Evolutionary conservation across 306 rosid genomes (phyloP).

Genomic region (Sindora glabra): DNA sequence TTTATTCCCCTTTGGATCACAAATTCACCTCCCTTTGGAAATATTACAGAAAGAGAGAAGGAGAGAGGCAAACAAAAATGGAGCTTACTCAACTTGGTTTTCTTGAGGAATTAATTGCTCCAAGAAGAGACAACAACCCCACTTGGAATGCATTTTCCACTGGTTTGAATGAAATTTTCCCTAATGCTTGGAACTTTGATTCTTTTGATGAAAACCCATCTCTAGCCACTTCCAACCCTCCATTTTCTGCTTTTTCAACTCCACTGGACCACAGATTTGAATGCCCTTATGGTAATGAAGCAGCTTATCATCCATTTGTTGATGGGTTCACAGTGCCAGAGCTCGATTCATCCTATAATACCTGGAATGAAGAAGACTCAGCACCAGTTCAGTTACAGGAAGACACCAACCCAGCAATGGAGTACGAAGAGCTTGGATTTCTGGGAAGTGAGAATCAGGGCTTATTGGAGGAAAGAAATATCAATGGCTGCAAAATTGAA

Average conservation of each 20-base stretch:
- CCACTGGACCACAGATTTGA: constrained; percentile 56
- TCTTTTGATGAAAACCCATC: constrained; percentile 52
- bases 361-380: constrained; percentile 29
- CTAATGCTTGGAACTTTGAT: constrained; percentile 56
- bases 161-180: constrained; percentile 50
- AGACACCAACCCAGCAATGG: constrained; percentile 48
- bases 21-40: background rate
- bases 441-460: constrained; percentile 41
- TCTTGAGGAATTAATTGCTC: constrained; percentile 73
- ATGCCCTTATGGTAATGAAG: constrained; percentile 35
- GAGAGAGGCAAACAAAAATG: constrained; percentile 37
- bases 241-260: constrained; percentile 46
- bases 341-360: constrained; percentile 40
- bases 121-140: constrained; percentile 77
- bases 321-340: constrained; percentile 57
- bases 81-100: constrained; percentile 82
- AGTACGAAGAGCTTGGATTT: constrained; percentile 60
- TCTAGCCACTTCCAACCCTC: constrained; percentile 37
- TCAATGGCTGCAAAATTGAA: constrained; percentile 58
- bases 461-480: constrained; percentile 31
- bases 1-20: constrained; percentile 1
- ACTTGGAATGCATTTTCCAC: constrained; percentile 49
- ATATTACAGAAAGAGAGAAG: background rate
- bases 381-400: constrained; percentile 44
- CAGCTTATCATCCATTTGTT: constrained; percentile 46